Evolutionary conservation across 352 stramenopile genomes (phyloP).

Genomic region (Phytophthora brassicae): DNA sequence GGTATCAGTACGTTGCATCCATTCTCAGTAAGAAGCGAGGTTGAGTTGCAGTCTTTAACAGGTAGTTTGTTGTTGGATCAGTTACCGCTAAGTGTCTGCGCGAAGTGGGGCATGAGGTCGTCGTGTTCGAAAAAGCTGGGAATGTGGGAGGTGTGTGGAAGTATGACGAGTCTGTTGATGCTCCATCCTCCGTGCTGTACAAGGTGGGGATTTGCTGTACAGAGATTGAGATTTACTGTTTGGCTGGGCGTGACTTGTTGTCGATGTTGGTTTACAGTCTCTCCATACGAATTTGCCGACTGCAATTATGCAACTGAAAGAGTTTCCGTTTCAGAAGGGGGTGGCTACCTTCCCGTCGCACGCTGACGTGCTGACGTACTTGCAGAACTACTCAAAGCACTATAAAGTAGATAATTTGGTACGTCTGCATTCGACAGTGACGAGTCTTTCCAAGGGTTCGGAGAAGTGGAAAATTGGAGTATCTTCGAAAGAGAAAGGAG

Average conservation of each 20-base stretch:
- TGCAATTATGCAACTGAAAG: constrained; percentile 76
- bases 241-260: not conserved
- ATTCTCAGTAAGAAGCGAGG: no score
- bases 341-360: constrained; percentile 65
- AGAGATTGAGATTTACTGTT: not conserved
- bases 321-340: constrained; percentile 62
- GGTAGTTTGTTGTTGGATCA: constrained; percentile 14
- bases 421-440: constrained; percentile 55
- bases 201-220: constrained; percentile 35
- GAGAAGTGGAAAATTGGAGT: constrained; percentile 46
- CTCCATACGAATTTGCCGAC: constrained; percentile 81
- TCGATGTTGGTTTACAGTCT: constrained; percentile 39
- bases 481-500: constrained; percentile 31
- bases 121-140: constrained; percentile 72
- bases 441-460: constrained; percentile 43
- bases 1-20: constrained; percentile 61
- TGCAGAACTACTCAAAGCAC: constrained; percentile 64
- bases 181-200: constrained; percentile 61
- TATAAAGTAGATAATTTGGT: constrained; percentile 54
- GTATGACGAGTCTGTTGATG: constrained; percentile 55
- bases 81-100: constrained; percentile 73
- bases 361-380: constrained; percentile 59
- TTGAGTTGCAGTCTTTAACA: no score
- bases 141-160: constrained; percentile 79
- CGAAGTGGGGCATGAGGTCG: constrained; percentile 62